phyloP scores from a whole-genome alignment of 192 early-diverging fungal genomes.

The Backusella australiensis region DNA sequence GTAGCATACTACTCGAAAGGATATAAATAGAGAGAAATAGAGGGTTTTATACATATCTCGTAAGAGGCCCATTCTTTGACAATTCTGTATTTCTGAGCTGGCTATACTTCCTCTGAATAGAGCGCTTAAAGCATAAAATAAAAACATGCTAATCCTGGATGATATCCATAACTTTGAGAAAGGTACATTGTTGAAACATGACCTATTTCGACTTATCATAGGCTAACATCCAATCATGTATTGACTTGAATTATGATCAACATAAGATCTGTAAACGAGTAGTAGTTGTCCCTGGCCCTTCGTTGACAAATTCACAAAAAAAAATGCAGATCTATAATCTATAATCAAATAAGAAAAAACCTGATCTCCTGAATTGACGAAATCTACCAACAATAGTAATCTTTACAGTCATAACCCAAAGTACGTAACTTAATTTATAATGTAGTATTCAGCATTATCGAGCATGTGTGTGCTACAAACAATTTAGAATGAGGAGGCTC shows the following conservation, averaged over 20 bases:
- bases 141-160: too few relatives aligned
- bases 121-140: too few relatives aligned
- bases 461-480: background rate
- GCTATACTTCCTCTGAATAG: too few relatives aligned
- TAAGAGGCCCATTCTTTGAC: too few relatives aligned
- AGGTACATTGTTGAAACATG: too few relatives aligned
- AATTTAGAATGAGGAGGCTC: background rate
- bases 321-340: background rate
- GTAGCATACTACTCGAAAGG: too few relatives aligned
- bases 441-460: background rate
- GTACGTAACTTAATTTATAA: background rate
- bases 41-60: too few relatives aligned
- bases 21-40: too few relatives aligned
- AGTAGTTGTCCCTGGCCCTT: background rate
- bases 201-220: too few relatives aligned
- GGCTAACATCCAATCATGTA: background rate
- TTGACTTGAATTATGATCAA: background rate
- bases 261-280: too few relatives aligned
- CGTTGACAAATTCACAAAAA: background rate
- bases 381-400: background rate
- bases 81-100: too few relatives aligned
- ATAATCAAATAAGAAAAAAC: background rate
- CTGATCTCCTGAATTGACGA: background rate
- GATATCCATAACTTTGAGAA: too few relatives aligned
- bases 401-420: background rate